These are phyloP conservation scores for Dimocarpus longan DNA, from an alignment of 345 rosid species.

Conservation along the genomic window DNA sequence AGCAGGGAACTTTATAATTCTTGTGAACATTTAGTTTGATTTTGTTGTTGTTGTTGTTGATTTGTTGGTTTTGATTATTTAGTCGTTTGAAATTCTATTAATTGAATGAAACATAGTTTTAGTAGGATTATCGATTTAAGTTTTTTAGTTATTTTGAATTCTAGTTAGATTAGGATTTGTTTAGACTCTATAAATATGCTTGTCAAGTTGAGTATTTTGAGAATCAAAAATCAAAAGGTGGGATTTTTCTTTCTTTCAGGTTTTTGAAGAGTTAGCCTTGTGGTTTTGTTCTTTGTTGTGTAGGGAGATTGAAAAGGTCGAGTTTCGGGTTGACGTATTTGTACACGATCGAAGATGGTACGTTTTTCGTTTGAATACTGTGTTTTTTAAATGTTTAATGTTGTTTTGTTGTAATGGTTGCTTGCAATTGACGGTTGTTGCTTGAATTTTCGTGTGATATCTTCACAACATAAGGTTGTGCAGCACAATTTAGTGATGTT, in stretches of 20 bases:
- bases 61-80: not conserved
- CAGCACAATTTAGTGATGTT: not conserved
- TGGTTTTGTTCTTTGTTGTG: not conserved
- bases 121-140: no score
- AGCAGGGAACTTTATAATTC: not conserved
- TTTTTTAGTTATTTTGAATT: no score
- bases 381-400: not conserved
- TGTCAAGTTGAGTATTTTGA: no score
- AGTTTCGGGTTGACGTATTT: slow-evolving; percentile 10
- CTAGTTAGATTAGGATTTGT: no score
- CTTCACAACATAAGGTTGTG: not conserved
- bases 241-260: no score
- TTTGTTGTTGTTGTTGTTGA: not conserved
- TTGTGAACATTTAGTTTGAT: not conserved
- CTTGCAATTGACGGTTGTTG: not conserved
- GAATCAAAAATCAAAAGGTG: no score
- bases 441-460: not conserved
- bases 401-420: not conserved
- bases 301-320: slow-evolving; percentile 30
- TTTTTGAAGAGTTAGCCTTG: not conserved
- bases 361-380: not conserved
- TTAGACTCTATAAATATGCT: no score
- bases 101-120: no score
- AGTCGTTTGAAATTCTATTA: not conserved
- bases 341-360: slow-evolving; percentile 40